Percentiles rank a stretch among this genome's conserved stretches.
Conservation (phyloP, 78 protist species). For the Blattamonas nauphoetae region DNA sequence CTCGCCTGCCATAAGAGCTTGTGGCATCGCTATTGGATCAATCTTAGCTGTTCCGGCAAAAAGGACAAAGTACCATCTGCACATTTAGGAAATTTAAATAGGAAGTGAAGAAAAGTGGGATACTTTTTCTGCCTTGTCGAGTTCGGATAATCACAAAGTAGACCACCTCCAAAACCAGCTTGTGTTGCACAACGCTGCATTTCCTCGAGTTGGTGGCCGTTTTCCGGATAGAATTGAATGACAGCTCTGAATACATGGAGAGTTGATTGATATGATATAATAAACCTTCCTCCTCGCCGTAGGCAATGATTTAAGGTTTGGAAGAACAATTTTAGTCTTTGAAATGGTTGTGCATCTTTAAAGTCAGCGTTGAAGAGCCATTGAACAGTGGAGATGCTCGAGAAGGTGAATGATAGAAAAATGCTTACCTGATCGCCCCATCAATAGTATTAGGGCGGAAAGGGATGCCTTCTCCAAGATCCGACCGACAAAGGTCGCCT, state of each 20-base stretch:
- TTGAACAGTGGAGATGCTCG: constrained; percentile 34
- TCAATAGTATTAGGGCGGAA: constrained; percentile 32
- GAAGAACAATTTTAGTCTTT: constrained; percentile 24
- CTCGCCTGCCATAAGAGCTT: neutral
- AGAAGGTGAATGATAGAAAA: neutral
- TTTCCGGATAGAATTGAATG: constrained; percentile 40
- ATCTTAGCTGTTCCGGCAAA: neutral
- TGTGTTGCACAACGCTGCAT: constrained; percentile 6
- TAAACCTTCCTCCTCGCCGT: constrained; percentile 10
- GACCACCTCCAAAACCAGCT: constrained; percentile 46
- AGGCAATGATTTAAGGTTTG: constrained; percentile 13
- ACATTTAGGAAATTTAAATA: neutral
- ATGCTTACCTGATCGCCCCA: constrained; percentile 14
- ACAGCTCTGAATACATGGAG: too few relatives aligned
- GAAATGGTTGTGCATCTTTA: neutral
- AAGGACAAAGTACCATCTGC: neutral
- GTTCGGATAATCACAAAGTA: constrained; percentile 41
- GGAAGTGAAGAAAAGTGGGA: neutral
- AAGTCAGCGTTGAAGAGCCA: constrained; percentile 41
- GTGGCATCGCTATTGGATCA: neutral
- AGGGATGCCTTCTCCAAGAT: constrained; percentile 35
- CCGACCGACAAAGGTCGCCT: constrained; percentile 12
- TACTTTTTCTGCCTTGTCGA: constrained; percentile 23
- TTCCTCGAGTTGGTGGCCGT: constrained; percentile 16
- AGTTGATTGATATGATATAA: neutral